Evolutionary conservation across 2,329 filamentous ascomycete genomes (phyloP), one percentile per base, ranked within the genome.

Genomic region (Penicillium sp.): DNA sequence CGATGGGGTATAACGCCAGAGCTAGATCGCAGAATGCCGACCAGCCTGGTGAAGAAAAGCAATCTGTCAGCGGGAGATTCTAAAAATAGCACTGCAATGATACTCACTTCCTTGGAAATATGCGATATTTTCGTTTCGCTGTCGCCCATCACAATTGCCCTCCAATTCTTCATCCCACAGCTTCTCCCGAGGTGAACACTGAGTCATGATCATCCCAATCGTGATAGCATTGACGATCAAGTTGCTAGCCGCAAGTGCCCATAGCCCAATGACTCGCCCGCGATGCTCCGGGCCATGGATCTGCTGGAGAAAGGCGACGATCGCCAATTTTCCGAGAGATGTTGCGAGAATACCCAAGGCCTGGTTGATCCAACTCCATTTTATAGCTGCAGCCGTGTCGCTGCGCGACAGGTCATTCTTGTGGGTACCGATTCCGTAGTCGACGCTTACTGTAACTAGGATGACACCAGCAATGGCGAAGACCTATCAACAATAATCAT

Each of bases 1-100:
- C 23, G 3, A 64, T 51, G 0, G 64, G 65, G 27, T 64, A 66
- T 30, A 64, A n/a, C 1, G 66, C 62, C 1, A 65, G 54, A 3
- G 55, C 23, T 15, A 65, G 46, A 54, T 68, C 60, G 26, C 52
- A 58, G 20, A 59, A 41, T 4, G 55, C 55, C 4, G 59, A 61
- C 49, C 49, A 62, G 23, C 49, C 42, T 46, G 8, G 7, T 46
- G 10, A 3, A 17, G 17, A 9, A 32, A n/a, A n/a, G n/a, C n/a
- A n/a, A n/a, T n/a, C n/a, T n/a, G n/a, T n/a, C n/a, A n/a, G n/a
- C n/a, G n/a, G n/a, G n/a, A n/a, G n/a, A n/a, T n/a, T n/a, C n/a
- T n/a, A n/a, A n/a, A n/a, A n/a, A n/a, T n/a, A n/a, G n/a, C n/a
- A n/a, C n/a, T n/a, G n/a, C n/a, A n/a, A n/a, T 33, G 21, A n/a